Percentiles rank a stretch among this genome's conserved stretches.
Conservation (phyloP, 179 eudicot species). For the Silene vulgaris region DNA sequence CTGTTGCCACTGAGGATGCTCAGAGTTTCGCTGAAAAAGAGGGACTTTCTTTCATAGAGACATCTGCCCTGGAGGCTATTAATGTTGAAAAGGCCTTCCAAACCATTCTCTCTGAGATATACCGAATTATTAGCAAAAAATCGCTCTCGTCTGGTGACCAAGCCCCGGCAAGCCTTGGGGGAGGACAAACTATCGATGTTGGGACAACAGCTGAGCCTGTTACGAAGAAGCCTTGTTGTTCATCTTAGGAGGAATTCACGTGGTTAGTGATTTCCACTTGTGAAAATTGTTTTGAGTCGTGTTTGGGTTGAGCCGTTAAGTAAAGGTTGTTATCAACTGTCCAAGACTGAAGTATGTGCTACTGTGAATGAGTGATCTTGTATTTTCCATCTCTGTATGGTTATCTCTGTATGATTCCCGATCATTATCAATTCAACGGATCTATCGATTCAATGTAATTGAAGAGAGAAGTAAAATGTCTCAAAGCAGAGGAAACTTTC, state of each 20-base stretch:
- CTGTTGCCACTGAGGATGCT: slow-evolving; percentile 66
- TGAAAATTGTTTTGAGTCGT: background rate
- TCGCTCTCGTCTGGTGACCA: slow-evolving; percentile 28
- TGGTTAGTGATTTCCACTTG: background rate
- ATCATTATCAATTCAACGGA: background rate
- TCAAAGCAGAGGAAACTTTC: background rate
- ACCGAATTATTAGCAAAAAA: slow-evolving; percentile 55
- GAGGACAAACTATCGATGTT: slow-evolving; percentile 25
- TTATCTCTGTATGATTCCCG: background rate
- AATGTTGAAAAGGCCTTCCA: slow-evolving; percentile 75
- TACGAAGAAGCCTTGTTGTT: slow-evolving; percentile 31
- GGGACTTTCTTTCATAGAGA: slow-evolving; percentile 84
- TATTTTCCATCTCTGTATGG: background rate
- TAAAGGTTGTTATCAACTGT: slow-evolving; percentile 3
- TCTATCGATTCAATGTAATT: background rate
- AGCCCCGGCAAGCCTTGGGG: slow-evolving; percentile 23
- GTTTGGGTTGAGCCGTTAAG: slow-evolving; percentile 5
- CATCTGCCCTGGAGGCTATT: slow-evolving; percentile 78
- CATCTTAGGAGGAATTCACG: slow-evolving; percentile 23
- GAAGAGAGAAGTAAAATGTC: background rate
- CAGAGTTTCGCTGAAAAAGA: slow-evolving; percentile 71
- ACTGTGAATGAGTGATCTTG: slow-evolving; percentile 12
- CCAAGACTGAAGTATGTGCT: background rate
- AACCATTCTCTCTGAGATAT: slow-evolving; percentile 47
- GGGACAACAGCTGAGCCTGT: slow-evolving; percentile 23